These are phyloP conservation scores for Raffaelea arxii DNA, from an alignment of 2,329 filamentous ascomycete genomes.

Conservation along the genomic window DNA sequence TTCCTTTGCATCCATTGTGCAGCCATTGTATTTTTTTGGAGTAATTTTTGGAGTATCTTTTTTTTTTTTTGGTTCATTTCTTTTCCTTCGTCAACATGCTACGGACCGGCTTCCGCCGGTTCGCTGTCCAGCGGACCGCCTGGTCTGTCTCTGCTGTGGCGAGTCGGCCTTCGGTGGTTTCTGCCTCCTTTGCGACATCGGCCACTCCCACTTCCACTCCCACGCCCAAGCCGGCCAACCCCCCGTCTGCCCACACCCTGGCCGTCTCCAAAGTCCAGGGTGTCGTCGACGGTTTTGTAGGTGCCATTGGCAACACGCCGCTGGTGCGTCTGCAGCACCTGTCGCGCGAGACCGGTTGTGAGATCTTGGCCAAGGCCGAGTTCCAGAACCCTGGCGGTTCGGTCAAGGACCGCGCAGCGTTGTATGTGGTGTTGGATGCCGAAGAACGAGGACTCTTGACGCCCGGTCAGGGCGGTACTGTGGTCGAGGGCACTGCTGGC, in stretches of 20 bases:
- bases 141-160: too few species aligned
- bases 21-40: too few species aligned
- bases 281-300: slow-evolving; percentile 66
- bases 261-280: slow-evolving; percentile 73
- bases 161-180: too few species aligned
- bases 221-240: too few species aligned
- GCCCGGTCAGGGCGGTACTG: slow-evolving; percentile 67
- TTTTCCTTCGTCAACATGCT: too few species aligned
- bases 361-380: slow-evolving; percentile 91
- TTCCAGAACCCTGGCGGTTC: slow-evolving; percentile 97
- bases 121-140: too few species aligned
- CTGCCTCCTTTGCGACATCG: too few species aligned
- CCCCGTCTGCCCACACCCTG: slow-evolving; percentile 51
- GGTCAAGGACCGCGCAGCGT: slow-evolving; percentile 90
- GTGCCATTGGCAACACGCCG: slow-evolving; percentile 97
- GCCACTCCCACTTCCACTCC: too few species aligned
- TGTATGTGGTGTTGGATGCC: slow-evolving; percentile 89
- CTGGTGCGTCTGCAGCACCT: slow-evolving; percentile 83
- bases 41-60: too few species aligned
- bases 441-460: slow-evolving; percentile 76
- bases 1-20: too few species aligned
- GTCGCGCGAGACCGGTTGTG: slow-evolving; percentile 85
- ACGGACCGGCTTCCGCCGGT: too few species aligned
- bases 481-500: slow-evolving; percentile 92
- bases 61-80: too few species aligned